These are phyloP conservation scores for Zangia roseola DNA, from an alignment of 768 basidiomycete genomes.

Conservation along the genomic window DNA sequence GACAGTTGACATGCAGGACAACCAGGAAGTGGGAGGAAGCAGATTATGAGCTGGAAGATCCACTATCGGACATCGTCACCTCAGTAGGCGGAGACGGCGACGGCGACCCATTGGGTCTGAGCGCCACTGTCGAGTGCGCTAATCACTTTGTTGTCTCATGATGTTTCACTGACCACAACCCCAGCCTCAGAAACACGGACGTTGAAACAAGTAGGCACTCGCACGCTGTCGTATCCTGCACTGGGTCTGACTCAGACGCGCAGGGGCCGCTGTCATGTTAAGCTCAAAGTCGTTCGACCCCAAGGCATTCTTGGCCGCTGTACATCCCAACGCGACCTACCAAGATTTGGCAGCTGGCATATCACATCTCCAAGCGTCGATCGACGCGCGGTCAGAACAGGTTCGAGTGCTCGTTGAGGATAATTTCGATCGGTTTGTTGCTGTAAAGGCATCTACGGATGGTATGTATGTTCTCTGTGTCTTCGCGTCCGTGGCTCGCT, in stretches of 20 bases:
- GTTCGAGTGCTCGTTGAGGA: constrained; percentile 93
- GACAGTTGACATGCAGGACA: constrained; percentile 4
- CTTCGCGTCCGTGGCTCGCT: background rate
- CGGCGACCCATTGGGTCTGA: constrained; percentile 79
- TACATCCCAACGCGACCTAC: constrained; percentile 94
- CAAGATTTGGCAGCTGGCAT: constrained; percentile 86
- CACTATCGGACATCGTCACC: constrained; percentile 65
- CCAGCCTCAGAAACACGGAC: constrained; percentile 65
- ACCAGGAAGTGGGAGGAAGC: constrained; percentile 86
- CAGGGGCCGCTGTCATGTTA: constrained; percentile 80
- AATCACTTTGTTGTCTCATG: background rate
- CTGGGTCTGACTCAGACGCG: constrained; percentile 6
- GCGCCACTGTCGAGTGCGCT: constrained; percentile 56
- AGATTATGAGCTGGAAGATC: constrained; percentile 80
- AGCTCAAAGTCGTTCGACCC: constrained; percentile 96
- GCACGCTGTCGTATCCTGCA: constrained; percentile 8
- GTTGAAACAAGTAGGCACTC: constrained; percentile 63
- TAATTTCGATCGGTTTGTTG: constrained; percentile 97
- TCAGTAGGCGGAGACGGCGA: constrained; percentile 60
- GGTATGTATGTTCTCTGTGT: constrained; percentile 43
- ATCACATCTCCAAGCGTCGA: constrained; percentile 65
- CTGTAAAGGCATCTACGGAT: constrained; percentile 96
- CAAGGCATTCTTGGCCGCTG: constrained; percentile 84
- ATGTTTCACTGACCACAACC: background rate
- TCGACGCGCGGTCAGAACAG: constrained; percentile 93